These are phyloP conservation scores for Rhizophora apiculata DNA, from an alignment of 345 rosid species.

Conservation along the genomic window DNA sequence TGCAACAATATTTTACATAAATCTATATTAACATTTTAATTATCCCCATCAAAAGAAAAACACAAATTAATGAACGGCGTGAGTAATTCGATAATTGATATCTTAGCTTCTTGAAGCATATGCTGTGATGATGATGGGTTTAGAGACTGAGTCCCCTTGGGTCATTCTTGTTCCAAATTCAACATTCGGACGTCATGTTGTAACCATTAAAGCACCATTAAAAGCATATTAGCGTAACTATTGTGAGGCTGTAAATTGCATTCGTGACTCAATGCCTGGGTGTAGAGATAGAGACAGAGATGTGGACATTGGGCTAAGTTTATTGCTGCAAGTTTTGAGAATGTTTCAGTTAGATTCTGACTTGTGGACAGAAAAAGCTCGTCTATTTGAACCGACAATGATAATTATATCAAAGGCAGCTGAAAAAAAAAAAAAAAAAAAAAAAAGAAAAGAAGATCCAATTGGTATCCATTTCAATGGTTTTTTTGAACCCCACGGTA, in stretches of 20 bases:
- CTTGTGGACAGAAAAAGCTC: neutral
- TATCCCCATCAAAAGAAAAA: no score
- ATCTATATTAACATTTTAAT: no score
- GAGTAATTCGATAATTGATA: no score
- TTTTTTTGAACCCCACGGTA: neutral
- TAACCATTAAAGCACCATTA: neutral
- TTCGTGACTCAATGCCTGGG: neutral
- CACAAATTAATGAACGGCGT: no score
- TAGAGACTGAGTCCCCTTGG: neutral
- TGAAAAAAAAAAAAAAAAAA: no score
- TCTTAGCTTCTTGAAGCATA: no score
- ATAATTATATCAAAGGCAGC: neutral
- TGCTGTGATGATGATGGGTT: neutral
- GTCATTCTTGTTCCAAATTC: neutral
- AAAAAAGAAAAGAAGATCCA: no score
- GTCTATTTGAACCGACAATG: neutral
- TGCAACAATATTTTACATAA: no score
- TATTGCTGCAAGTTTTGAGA: neutral
- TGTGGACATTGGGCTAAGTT: neutral
- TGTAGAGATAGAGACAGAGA: neutral
- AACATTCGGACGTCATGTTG: conserved; percentile 7
- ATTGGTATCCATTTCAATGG: neutral
- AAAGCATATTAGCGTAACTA: neutral
- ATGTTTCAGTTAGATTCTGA: neutral
- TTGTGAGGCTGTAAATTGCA: neutral